Base-by-base conservation (phyloP, 805 yeast species). In the Candida nanaspora region DNA sequence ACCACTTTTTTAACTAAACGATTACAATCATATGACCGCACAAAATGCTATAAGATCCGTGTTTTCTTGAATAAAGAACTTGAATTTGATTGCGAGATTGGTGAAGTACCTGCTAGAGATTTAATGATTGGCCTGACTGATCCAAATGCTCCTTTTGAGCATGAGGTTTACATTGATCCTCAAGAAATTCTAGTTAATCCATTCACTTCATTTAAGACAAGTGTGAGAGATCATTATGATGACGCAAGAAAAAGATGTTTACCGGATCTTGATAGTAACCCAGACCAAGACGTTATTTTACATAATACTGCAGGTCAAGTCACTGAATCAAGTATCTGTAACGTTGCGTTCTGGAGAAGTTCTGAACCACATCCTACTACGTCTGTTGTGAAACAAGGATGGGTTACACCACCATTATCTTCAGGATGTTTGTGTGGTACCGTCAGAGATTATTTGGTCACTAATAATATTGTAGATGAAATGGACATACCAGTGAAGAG, bases 371-470 rank as follows among this genome's bases (percentile, higher is more conserved):
- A 61, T 37, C 61, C 63, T 2, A 23, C 46, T 2, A 50, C 58
- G 3, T 59, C 57, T 11, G 48, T 44, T 7, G 44, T 50, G 0
- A 58, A 57, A 4, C 74, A 70, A 34, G 55, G 58, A 22, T 93
- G 95, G 91, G 62, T 80, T 3, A 91, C 98, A 0, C 98, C 98
- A 1, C 64, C 69, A n/a, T 64, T 88, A 25, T 65, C 78, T 1
- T 64, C 78, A 13, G 98, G 98, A 0, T 86, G 96, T 55, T 67
- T 91, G 36, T 80, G 87, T 60, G 97, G 98, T 10, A 87, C 83
- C 0, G 76, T 78, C 51, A 69, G 98, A 49, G 78, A 78, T 46
- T 74, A 71, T 57, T 61, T 91, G 37, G 53, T 87, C 10, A 57
- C 65, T 13, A 74, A 78, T 37, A 72, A 74, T 3, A 53, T 66